Base-by-base conservation (phyloP, 164 flowering plant species). In the Umbilicus rupestris region DNA sequence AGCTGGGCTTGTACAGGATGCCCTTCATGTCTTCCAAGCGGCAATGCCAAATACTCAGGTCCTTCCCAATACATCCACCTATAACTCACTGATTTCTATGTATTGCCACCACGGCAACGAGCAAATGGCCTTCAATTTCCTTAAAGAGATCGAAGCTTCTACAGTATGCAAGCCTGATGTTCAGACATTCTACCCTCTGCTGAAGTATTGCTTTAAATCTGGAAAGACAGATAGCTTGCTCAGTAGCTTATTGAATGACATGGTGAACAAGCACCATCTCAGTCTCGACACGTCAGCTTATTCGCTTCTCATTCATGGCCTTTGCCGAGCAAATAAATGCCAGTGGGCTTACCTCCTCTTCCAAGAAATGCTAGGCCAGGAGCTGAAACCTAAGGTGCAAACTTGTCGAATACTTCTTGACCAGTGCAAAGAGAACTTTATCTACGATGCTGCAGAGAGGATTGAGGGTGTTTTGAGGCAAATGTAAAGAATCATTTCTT, bases 11-110 rank as follows among this genome's bases (percentile, higher is more conserved):
- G 41, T 78, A 14, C 52, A 66, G 42, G 87, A 90, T 44, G 92
- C 97, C 50, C 65, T 73, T 59, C 69, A 58, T 65, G 81, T 87
- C 62, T 88, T 85, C 70, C 72, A 80, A 66, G 78, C 73, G 49
- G 97, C 87, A 74, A 85, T 90, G 89, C 86, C 87, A 24, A 66
- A 60, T 52, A 69, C 20, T 70, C 76, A 78, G 41, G 72, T 83
- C 20, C 0, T 37, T 3, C 87, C 86, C 8, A 83, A 82, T 74
- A 73, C 89, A 37, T 85, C 93, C 39, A 88, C 95, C 17, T 91
- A 79, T 73, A 88, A 91, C 68, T 45, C 90, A 31, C 75, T 91
- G 83, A 88, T 91, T 72, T 69, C 87, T 52, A 79, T 91, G 87
- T 82, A 78, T 66, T 91, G 93, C 41, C 83, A 73, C 65, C 83